phyloP scores from a whole-genome alignment of 2,329 filamentous ascomycete genomes.

The Hypoxylon sp. region DNA sequence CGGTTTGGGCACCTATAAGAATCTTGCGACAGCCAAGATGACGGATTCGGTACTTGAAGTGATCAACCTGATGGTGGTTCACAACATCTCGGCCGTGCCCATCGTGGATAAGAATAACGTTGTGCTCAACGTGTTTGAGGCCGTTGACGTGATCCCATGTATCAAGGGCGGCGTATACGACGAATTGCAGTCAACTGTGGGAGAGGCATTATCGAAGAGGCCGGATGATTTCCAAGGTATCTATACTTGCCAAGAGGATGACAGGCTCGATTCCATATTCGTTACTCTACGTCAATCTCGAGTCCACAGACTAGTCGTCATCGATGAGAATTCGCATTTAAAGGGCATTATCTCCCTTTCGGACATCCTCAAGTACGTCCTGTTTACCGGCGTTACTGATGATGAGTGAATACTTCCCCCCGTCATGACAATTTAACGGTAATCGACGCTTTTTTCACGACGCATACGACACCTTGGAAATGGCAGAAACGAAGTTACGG shows the following conservation, averaged over 20 bases:
- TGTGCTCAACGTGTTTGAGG: constrained; percentile 96
- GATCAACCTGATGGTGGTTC: constrained; percentile 91
- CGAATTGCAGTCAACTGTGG: constrained; percentile 86
- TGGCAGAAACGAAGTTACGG: constrained; percentile 31
- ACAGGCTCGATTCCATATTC: constrained; percentile 94
- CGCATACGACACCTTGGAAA: constrained; percentile 42
- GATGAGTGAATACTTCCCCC: constrained; percentile 66
- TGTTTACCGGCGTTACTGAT: constrained; percentile 73
- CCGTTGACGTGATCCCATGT: constrained; percentile 95
- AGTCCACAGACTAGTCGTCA: constrained; percentile 91
- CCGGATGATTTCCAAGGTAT: constrained; percentile 95
- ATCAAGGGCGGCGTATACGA: constrained; percentile 96
- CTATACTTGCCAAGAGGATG: constrained; percentile 92
- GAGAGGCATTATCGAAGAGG: constrained; percentile 88
- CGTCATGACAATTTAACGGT: constrained; percentile 34
- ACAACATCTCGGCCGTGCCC: constrained; percentile 94
- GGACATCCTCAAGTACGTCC: constrained; percentile 95
- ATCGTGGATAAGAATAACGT: constrained; percentile 83
- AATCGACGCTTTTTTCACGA: constrained; percentile 26
- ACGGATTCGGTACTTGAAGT: constrained; percentile 92
- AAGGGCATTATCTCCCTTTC: constrained; percentile 93
- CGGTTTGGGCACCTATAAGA: constrained; percentile 84
- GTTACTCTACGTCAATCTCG: constrained; percentile 95
- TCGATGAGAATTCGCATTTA: constrained; percentile 88
- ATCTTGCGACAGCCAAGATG: constrained; percentile 88